Evolutionary conservation across 176 grass and related monocot species (phyloP), one percentile per base, ranked within the genome.

Genomic region (Saccharum officinarum): DNA sequence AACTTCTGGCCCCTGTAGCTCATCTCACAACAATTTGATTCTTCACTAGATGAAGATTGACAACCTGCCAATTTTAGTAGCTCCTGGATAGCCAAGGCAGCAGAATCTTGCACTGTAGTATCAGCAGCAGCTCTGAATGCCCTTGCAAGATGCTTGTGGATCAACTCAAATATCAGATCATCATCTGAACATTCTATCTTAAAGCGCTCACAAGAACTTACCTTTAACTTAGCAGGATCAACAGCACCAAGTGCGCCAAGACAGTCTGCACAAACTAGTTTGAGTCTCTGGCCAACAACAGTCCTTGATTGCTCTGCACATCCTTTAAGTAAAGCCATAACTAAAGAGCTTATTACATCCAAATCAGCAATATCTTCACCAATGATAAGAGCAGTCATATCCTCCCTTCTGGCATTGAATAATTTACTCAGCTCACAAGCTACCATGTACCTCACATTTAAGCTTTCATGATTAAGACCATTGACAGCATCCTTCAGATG

Each of bases 161-260:
- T 98, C 81, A 98, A 98, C 85, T 98, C 95, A 88, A 95, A 98
- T 87, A 95, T 98, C 63, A 98, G 91, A 89, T 98, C 95, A 92
- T 98, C 93, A 4, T 98, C 95, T 88, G 95, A 98, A 86, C 95
- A 98, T 82, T 98, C 89, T 83, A 98, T 98, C 82, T 98, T 98
- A 92, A 98, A 98, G 65, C 95, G 95, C 77, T 95, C 89, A 65
- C 79, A 90, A 46, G 87, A 92, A 60, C 79, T 90, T 60, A 87
- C 92, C 69, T 98, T 98, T 69, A 98, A 90, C 80, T 94, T 98
- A 78, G 95, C 95, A 54, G 95, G 95, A 85, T 98, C 95, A 85
- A 98, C 89, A 31, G 95, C 95, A 83, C 95, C 95, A 75, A 98
- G 88, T 87, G 91, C 85, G 76, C 95, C 95, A 73, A 98, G 90